Conservation (phyloP, 495 filamentous ascomycete species). For the Penicillium diatomitis region DNA sequence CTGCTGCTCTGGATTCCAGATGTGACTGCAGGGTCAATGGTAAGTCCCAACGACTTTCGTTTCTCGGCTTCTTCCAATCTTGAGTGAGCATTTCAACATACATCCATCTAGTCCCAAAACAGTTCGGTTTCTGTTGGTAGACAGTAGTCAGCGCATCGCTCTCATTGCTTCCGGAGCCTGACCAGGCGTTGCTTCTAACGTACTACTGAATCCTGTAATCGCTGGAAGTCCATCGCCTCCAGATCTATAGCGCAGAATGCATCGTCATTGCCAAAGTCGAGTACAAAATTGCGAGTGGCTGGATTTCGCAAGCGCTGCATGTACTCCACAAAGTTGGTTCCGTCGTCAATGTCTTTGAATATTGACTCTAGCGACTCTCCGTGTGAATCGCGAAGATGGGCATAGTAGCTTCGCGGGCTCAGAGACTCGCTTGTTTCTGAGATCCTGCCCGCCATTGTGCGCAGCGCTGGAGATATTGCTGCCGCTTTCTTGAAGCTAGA, state of each 20-base stretch:
- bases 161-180: not conserved
- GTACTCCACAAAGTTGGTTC: conserved; percentile 32
- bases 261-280: conserved; percentile 59
- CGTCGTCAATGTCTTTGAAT: conserved; percentile 50
- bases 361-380: conserved; percentile 12
- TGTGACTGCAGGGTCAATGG: conserved; percentile 40
- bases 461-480: no score
- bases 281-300: conserved; percentile 52
- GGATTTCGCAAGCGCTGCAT: conserved; percentile 26
- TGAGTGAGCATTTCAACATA: conserved; percentile 19
- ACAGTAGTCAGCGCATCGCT: not conserved
- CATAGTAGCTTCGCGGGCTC: conserved; percentile 30
- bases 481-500: no score
- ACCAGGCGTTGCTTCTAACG: not conserved
- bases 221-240: conserved; percentile 31
- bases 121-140: conserved; percentile 23
- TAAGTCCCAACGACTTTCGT: conserved; percentile 1
- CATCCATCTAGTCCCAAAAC: conserved; percentile 59
- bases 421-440: conserved; percentile 7
- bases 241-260: conserved; percentile 57
- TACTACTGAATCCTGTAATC: conserved; percentile 26
- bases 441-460: conserved; percentile 8
- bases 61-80: no score
- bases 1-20: conserved; percentile 63
- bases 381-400: conserved; percentile 16